Evolutionary conservation across 306 rosid genomes (phyloP).

Genomic region (Quercus ilex): DNA sequence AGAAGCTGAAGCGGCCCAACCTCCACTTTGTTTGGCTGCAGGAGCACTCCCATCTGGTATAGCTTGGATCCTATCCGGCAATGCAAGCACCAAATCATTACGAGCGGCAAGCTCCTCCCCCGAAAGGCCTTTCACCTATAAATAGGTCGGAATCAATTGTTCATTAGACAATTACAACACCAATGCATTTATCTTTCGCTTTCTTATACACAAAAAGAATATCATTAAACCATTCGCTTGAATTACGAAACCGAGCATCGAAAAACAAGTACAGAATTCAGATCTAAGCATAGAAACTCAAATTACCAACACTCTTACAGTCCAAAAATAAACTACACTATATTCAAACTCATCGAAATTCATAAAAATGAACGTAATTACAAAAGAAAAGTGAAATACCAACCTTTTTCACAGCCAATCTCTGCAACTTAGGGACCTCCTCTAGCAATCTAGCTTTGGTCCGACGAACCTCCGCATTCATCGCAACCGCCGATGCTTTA

Average conservation of each 20-base stretch:
- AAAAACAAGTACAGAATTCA: background rate
- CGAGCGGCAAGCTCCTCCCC: conserved; percentile 93
- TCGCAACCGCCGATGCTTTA: conserved; percentile 82
- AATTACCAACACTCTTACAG: background rate
- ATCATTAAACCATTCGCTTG: background rate
- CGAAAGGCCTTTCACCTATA: conserved; percentile 85
- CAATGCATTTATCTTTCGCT: background rate
- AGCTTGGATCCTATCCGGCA: conserved; percentile 91
- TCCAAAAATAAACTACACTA: background rate
- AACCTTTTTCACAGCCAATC: conserved; percentile 87
- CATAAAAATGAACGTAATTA: background rate
- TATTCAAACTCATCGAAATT: background rate
- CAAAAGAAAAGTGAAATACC: background rate
- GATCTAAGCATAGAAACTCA: background rate
- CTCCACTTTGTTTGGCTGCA: conserved; percentile 70
- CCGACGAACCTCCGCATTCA: conserved; percentile 99
- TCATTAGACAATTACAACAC: background rate
- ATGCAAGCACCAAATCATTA: conserved; percentile 89
- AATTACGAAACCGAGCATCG: background rate
- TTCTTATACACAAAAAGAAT: background rate
- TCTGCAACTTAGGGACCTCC: conserved; percentile 96
- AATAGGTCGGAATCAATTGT: background rate
- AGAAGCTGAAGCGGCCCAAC: conserved; percentile 89
- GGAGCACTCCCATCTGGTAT: conserved; percentile 94
- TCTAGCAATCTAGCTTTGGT: conserved; percentile 85